Conservation (phyloP, 345 rosid species). For the Brassica nigra region DNA sequence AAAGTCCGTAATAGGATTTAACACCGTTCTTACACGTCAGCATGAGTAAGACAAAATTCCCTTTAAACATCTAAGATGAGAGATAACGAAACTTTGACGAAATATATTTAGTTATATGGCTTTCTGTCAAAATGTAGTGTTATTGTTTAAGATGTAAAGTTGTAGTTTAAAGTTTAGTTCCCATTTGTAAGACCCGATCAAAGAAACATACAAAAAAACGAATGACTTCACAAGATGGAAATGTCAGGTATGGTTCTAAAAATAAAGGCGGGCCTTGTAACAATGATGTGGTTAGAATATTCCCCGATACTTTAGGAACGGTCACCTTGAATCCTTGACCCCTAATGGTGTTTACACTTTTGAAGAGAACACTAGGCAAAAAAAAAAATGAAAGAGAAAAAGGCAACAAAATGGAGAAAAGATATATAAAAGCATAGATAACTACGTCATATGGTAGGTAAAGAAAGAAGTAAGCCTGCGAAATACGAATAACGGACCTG, state of each 20-base stretch:
- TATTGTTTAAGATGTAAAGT: conserved; percentile 26
- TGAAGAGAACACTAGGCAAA: conserved; percentile 4
- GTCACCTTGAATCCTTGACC: neutral
- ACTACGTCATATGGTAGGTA: conserved; percentile 18
- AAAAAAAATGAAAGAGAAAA: neutral
- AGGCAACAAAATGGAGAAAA: conserved; percentile 2
- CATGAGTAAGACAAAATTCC: conserved; percentile 25
- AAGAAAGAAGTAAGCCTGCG: conserved; percentile 10
- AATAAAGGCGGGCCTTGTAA: conserved; percentile 8
- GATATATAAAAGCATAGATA: conserved; percentile 4
- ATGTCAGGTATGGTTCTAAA: conserved; percentile 16
- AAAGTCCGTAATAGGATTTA: neutral
- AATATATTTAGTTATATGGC: neutral
- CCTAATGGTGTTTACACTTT: neutral
- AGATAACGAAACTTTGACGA: conserved; percentile 37
- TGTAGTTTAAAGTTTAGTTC: conserved; percentile 31
- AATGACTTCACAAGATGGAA: conserved; percentile 27
- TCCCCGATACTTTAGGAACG: conserved; percentile 26
- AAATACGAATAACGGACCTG: conserved; percentile 22
- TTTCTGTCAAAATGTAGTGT: conserved; percentile 3
- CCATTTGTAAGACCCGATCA: conserved; percentile 18
- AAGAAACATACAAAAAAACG: conserved; percentile 12
- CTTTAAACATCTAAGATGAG: conserved; percentile 24
- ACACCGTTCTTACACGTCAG: conserved; percentile 22
- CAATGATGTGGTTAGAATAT: conserved; percentile 20